phyloP scores from a whole-genome alignment of 768 basidiomycete genomes.

The Pleurotus eryngii region DNA sequence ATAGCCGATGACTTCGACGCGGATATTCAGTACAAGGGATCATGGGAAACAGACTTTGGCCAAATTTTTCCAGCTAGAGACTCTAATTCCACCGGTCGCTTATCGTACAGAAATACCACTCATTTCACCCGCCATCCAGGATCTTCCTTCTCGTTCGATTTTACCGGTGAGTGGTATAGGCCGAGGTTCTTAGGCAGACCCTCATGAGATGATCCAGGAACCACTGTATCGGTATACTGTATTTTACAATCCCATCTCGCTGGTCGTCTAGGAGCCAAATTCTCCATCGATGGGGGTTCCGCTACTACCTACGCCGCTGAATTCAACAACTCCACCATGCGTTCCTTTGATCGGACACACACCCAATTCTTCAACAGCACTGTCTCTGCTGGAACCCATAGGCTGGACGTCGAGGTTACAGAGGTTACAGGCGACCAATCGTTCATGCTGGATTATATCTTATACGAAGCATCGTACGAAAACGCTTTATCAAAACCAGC shows the following conservation, averaged over 20 bases:
- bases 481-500: not conserved
- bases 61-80: constrained; percentile 20
- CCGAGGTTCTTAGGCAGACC: no score
- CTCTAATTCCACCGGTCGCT: constrained; percentile 20
- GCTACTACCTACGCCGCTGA: constrained; percentile 10
- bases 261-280: constrained; percentile 30
- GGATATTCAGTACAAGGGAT: constrained; percentile 27
- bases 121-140: constrained; percentile 36
- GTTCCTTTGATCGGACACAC: constrained; percentile 27
- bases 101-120: constrained; percentile 26
- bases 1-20: constrained; percentile 35
- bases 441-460: constrained; percentile 37
- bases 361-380: constrained; percentile 31
- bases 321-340: constrained; percentile 18
- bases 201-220: constrained; percentile 21
- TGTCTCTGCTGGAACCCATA: constrained; percentile 31
- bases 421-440: constrained; percentile 27
- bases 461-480: constrained; percentile 26
- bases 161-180: constrained; percentile 27
- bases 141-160: constrained; percentile 30
- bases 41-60: constrained; percentile 21
- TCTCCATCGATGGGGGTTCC: constrained; percentile 31
- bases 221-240: constrained; percentile 34
- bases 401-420: constrained; percentile 33
- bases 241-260: constrained; percentile 24